A percentile compares a stretch with the other conserved stretches of the same genome.
These are phyloP conservation scores for Westerdykella sp. DNA, from an alignment of 2,329 filamentous ascomycete species.

Conservation along the genomic window DNA sequence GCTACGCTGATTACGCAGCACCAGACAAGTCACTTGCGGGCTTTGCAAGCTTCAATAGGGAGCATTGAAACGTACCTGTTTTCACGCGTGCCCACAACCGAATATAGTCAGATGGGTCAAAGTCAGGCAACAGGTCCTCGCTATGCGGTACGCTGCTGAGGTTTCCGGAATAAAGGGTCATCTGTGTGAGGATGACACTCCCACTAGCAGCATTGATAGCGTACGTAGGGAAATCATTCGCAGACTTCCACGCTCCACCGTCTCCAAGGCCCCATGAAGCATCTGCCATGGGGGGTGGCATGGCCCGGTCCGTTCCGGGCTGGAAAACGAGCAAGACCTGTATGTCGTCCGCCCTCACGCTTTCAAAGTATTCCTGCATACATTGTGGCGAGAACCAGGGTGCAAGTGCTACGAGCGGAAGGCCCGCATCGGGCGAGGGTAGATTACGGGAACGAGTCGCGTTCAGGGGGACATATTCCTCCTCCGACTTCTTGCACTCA, in stretches of 20 bases:
- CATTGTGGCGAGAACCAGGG: conserved; percentile 78
- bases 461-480: conserved; percentile 64
- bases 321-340: conserved; percentile 55
- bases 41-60: neutral
- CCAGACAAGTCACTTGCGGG: neutral
- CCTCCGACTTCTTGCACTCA: conserved; percentile 58
- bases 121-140: conserved; percentile 33
- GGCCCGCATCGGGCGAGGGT: conserved; percentile 51
- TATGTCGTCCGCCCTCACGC: conserved; percentile 53
- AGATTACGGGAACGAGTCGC: conserved; percentile 68
- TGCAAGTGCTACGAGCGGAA: conserved; percentile 72
- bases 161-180: conserved; percentile 72
- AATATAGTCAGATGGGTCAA: conserved; percentile 40
- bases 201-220: conserved; percentile 67
- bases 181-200: conserved; percentile 60
- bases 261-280: conserved; percentile 65
- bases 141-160: conserved; percentile 47
- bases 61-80: conserved; percentile 33
- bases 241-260: conserved; percentile 61
- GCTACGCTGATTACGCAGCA: neutral
- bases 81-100: conserved; percentile 49
- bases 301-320: conserved; percentile 43
- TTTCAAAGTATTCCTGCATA: conserved; percentile 63
- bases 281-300: conserved; percentile 61
- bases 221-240: conserved; percentile 75